A percentile compares a stretch with the other conserved stretches of the same genome.
Conservation (phyloP, 495 filamentous ascomycete genomes). For the Talaromyces stipitatus region DNA sequence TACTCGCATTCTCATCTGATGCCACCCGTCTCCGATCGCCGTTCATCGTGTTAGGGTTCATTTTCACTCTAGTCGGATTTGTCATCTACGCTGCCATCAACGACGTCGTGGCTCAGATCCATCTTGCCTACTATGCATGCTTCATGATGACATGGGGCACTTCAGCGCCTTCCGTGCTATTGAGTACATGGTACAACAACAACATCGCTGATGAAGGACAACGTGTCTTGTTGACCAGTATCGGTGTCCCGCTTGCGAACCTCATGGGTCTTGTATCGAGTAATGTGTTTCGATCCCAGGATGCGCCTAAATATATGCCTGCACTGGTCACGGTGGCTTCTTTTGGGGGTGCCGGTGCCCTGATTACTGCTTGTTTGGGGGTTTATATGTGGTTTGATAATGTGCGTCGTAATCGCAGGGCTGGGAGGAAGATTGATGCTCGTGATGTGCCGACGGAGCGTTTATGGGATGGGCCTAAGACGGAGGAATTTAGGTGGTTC, state of each 20-base stretch:
- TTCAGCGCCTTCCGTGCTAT: constrained; percentile 44
- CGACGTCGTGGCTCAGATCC: constrained; percentile 48
- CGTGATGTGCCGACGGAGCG: constrained; percentile 61
- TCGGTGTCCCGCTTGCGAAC: constrained; percentile 70
- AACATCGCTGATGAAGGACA: constrained; percentile 70
- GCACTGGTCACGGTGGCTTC: constrained; percentile 66
- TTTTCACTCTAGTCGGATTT: constrained; percentile 67
- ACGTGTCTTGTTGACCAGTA: constrained; percentile 60
- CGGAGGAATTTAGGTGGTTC: constrained; percentile 67
- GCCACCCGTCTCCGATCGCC: constrained; percentile 58
- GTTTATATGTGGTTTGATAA: constrained; percentile 69
- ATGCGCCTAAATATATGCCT: constrained; percentile 67
- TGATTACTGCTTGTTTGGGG: constrained; percentile 51
- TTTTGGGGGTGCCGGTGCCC: constrained; percentile 58
- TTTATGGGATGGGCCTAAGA: constrained; percentile 58
- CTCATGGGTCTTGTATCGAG: constrained; percentile 71
- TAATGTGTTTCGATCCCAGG: constrained; percentile 66
- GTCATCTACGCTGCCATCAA: constrained; percentile 62
- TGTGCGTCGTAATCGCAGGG: constrained; percentile 47
- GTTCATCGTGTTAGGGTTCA: constrained; percentile 65
- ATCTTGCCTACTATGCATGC: constrained; percentile 66
- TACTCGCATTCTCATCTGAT: constrained; percentile 63
- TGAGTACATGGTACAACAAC: constrained; percentile 66
- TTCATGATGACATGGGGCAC: constrained; percentile 81
- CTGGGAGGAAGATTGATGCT: constrained; percentile 54